phyloP scores from a whole-genome alignment of 129 eudicot species.

The Flaveria ramosissima region DNA sequence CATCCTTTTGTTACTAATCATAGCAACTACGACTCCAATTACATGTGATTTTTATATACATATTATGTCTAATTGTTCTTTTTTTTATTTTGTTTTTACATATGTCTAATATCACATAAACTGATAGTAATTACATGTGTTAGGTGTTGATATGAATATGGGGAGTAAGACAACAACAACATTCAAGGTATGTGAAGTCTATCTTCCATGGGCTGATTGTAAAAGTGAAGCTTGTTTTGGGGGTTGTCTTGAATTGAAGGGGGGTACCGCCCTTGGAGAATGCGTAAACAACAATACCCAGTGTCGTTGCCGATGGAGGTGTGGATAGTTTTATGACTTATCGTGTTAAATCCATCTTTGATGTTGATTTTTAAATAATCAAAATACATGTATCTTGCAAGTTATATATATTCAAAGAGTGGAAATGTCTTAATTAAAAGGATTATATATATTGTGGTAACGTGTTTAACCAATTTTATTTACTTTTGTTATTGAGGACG shows the following conservation, averaged over 20 bases:
- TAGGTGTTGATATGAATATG: not conserved
- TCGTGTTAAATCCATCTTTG: not conserved
- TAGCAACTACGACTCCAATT: not conserved
- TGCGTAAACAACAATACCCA: not conserved
- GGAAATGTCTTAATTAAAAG: too few relatives aligned
- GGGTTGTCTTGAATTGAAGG: not conserved
- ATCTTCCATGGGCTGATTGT: too few relatives aligned
- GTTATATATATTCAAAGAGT: too few relatives aligned
- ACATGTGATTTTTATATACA: not conserved
- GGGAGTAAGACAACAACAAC: not conserved
- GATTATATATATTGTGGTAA: too few relatives aligned
- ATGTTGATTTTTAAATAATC: not conserved
- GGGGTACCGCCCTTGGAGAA: not conserved
- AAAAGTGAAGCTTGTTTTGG: not conserved
- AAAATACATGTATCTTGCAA: not conserved
- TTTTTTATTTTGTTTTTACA: not conserved
- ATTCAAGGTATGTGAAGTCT: not conserved
- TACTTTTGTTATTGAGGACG: too few relatives aligned
- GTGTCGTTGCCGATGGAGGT: constrained; percentile 6
- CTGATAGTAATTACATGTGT: not conserved
- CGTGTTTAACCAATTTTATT: too few relatives aligned
- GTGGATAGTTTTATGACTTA: not conserved
- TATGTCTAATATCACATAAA: not conserved
- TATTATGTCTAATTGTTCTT: not conserved
- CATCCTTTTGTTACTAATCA: not conserved